phyloP scores from a whole-genome alignment of 768 basidiomycete species.

The Podaxis sp. region DNA sequence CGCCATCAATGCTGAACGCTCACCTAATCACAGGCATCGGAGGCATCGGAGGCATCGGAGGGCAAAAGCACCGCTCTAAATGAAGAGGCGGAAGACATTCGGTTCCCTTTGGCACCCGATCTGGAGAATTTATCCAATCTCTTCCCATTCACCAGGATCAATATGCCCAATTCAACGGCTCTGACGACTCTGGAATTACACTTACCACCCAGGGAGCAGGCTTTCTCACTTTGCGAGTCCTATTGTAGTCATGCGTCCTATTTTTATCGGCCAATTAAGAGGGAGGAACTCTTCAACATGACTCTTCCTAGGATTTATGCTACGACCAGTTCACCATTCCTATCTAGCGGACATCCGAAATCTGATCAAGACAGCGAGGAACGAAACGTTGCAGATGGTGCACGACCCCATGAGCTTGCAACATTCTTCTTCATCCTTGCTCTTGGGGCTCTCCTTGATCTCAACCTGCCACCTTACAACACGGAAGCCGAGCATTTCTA shows the following conservation, averaged over 20 bases:
- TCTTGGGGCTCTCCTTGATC: constrained; percentile 60
- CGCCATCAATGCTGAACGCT: neutral
- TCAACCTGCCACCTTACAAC: constrained; percentile 49
- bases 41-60: constrained; percentile 10
- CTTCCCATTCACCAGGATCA: constrained; percentile 40
- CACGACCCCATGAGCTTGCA: constrained; percentile 48
- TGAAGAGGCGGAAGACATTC: constrained; percentile 3
- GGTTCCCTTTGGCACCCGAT: constrained; percentile 26
- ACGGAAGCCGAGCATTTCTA: constrained; percentile 63
- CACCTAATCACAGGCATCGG: constrained; percentile 32
- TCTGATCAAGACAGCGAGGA: neutral
- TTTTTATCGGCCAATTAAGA: constrained; percentile 52
- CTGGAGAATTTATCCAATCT: constrained; percentile 38
- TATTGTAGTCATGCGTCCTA: constrained; percentile 47
- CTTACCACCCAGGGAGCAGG: constrained; percentile 47
- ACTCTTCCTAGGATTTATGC: constrained; percentile 41
- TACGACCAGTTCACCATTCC: constrained; percentile 19
- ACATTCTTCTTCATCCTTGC: constrained; percentile 60
- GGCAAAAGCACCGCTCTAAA: constrained; percentile 11
- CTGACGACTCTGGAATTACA: constrained; percentile 37
- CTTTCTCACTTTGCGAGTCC: constrained; percentile 36
- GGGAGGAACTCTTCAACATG: constrained; percentile 43
- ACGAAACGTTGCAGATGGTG: neutral
- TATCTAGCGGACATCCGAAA: constrained; percentile 7
- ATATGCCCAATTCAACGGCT: constrained; percentile 27